These are phyloP conservation scores for Parastagonospora avenae DNA, from an alignment of 2,329 filamentous ascomycete genomes.

Conservation along the genomic window DNA sequence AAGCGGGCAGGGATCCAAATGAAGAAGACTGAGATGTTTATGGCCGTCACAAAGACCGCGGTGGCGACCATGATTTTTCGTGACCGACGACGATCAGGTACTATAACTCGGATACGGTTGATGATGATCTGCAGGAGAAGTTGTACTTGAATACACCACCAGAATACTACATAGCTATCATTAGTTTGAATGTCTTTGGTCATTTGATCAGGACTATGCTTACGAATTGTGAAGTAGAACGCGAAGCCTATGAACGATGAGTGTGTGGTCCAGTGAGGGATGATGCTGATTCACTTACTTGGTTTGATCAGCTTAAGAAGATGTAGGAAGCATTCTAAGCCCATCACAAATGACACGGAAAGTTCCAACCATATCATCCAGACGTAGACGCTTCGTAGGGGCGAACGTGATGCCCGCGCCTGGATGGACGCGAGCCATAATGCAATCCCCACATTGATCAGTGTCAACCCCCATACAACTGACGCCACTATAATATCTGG, in stretches of 20 bases:
- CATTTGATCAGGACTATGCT: neutral
- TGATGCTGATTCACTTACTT: slow-evolving; percentile 24
- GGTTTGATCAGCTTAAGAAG: slow-evolving; percentile 40
- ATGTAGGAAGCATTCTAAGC: slow-evolving; percentile 47
- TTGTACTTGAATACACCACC: slow-evolving; percentile 47
- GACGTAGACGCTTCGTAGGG: slow-evolving; percentile 49
- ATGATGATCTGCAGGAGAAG: slow-evolving; percentile 49
- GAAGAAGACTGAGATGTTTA: slow-evolving; percentile 46
- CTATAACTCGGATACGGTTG: slow-evolving; percentile 46
- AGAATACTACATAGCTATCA: slow-evolving; percentile 26
- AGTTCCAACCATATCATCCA: slow-evolving; percentile 58
- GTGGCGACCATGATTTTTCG: slow-evolving; percentile 44
- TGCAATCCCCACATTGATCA: slow-evolving; percentile 32
- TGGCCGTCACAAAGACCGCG: slow-evolving; percentile 43
- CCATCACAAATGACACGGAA: slow-evolving; percentile 50
- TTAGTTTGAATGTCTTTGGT: slow-evolving; percentile 5
- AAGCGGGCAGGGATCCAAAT: slow-evolving; percentile 50
- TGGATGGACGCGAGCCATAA: slow-evolving; percentile 41
- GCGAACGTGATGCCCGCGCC: slow-evolving; percentile 32
- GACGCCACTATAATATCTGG: slow-evolving; percentile 40
- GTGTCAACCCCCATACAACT: slow-evolving; percentile 34
- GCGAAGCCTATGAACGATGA: slow-evolving; percentile 32
- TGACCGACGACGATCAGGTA: slow-evolving; percentile 37
- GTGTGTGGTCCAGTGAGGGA: neutral
- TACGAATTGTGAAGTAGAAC: slow-evolving; percentile 41